Percentiles rank a stretch among this genome's conserved stretches.
Conservation (phyloP, 371 early-diverging fungal genomes). For the Coemansia sp. region DNA sequence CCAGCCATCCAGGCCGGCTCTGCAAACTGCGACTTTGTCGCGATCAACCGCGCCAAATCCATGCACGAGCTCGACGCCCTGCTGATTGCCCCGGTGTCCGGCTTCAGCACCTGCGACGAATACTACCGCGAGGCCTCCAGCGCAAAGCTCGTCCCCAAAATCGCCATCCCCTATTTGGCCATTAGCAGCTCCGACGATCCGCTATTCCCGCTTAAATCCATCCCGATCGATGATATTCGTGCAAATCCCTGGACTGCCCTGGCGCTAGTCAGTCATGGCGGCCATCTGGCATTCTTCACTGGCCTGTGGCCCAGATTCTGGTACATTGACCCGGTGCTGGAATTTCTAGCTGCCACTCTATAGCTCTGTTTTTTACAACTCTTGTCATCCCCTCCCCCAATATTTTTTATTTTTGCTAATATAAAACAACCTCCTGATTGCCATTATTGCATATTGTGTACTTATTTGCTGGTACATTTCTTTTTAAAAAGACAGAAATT, state of each 20-base stretch:
- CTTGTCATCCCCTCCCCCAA: no score
- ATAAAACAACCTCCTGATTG: no score
- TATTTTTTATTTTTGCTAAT: no score
- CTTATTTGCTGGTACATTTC: no score
- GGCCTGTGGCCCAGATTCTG: slow-evolving; percentile 57
- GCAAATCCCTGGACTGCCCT: no score
- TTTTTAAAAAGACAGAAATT: no score
- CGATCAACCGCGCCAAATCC: slow-evolving; percentile 50
- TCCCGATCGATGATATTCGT: no score
- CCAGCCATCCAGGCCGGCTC: slow-evolving; percentile 51
- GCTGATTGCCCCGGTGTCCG: slow-evolving; percentile 64
- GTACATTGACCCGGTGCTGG: slow-evolving; percentile 60
- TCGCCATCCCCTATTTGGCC: no score
- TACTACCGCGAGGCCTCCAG: slow-evolving; percentile 78
- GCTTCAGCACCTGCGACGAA: slow-evolving; percentile 72
- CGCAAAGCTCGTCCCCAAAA: slow-evolving; percentile 30
- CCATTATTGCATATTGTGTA: no score
- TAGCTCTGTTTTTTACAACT: background rate
- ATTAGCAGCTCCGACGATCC: no score
- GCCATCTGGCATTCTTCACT: slow-evolving; percentile 90
- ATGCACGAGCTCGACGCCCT: slow-evolving; percentile 72
- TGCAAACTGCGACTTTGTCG: slow-evolving; percentile 25
- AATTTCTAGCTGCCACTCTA: slow-evolving; percentile 63
- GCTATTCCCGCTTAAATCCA: no score
- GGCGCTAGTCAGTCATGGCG: slow-evolving; percentile 62